Evolutionary conservation across 2,329 filamentous ascomycete species (phyloP).

Genomic region (Botrytis hyacinthi): DNA sequence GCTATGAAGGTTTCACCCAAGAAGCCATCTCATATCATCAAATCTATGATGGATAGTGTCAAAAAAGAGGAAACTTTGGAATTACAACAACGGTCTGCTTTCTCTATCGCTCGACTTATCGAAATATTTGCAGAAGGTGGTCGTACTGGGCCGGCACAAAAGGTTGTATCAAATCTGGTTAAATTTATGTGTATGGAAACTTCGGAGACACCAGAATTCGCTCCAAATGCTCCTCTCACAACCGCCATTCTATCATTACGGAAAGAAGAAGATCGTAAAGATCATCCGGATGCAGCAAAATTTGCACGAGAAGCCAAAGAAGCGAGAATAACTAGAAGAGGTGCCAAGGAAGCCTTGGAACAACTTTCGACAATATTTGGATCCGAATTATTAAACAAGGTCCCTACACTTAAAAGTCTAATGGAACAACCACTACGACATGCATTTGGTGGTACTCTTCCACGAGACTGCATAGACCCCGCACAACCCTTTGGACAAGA

Average conservation of each 20-base stretch:
- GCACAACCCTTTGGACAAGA: slow-evolving; percentile 81
- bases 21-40: slow-evolving; percentile 90
- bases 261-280: slow-evolving; percentile 93
- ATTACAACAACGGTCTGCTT: slow-evolving; percentile 81
- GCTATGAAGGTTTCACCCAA: slow-evolving; percentile 86
- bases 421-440: slow-evolving; percentile 78
- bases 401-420: slow-evolving; percentile 75
- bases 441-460: slow-evolving; percentile 71
- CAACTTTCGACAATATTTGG: slow-evolving; percentile 81
- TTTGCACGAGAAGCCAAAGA: slow-evolving; percentile 87
- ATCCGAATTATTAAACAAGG: slow-evolving; percentile 70
- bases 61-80: slow-evolving; percentile 91
- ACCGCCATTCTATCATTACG: slow-evolving; percentile 86
- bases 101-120: slow-evolving; percentile 81
- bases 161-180: slow-evolving; percentile 91
- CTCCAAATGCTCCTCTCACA: slow-evolving; percentile 74
- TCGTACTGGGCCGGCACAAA: slow-evolving; percentile 83
- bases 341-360: slow-evolving; percentile 91
- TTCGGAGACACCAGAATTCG: slow-evolving; percentile 94
- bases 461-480: slow-evolving; percentile 69
- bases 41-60: slow-evolving; percentile 96
- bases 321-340: slow-evolving; percentile 84
- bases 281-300: slow-evolving; percentile 85
- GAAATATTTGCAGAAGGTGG: slow-evolving; percentile 78
- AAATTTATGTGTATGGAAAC: slow-evolving; percentile 98